Percentiles rank a stretch among this genome's conserved stretches.
Evolutionary conservation across 805 yeast species (phyloP).

Genomic region (Phaffomyces antillensis): DNA sequence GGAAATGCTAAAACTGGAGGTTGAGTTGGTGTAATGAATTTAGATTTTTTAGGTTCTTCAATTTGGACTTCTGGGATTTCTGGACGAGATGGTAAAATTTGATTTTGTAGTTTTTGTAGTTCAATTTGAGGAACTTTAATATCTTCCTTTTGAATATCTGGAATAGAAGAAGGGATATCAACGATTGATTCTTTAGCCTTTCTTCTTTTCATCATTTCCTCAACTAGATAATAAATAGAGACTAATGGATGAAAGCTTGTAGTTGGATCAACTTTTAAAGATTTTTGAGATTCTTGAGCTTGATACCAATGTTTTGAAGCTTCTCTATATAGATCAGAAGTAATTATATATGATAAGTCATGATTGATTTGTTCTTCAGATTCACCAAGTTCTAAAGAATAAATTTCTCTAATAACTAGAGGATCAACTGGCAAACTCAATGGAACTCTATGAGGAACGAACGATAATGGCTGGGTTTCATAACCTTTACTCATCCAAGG

Average conservation of each 20-base stretch:
- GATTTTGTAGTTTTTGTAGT: slow-evolving; percentile 7
- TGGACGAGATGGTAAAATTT: not conserved
- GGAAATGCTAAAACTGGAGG: slow-evolving; percentile 38
- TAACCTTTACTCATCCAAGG: slow-evolving; percentile 95
- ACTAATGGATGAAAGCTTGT: slow-evolving; percentile 81
- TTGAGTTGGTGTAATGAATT: slow-evolving; percentile 26
- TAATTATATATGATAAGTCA: slow-evolving; percentile 50
- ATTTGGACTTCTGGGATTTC: not conserved
- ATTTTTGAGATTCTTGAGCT: slow-evolving; percentile 4
- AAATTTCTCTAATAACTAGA: slow-evolving; percentile 65
- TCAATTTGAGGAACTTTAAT: slow-evolving; percentile 4
- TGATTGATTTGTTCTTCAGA: slow-evolving; percentile 46
- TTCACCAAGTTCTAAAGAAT: slow-evolving; percentile 72
- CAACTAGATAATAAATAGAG: slow-evolving; percentile 79
- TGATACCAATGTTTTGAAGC: slow-evolving; percentile 57
- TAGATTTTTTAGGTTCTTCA: not conserved
- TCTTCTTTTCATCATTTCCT: slow-evolving; percentile 73
- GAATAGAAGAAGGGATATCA: slow-evolving; percentile 22
- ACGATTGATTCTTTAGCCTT: slow-evolving; percentile 43
- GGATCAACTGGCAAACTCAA: slow-evolving; percentile 61
- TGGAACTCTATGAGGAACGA: slow-evolving; percentile 75
- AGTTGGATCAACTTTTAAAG: slow-evolving; percentile 47
- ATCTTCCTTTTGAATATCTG: slow-evolving; percentile 11
- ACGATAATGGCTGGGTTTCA: slow-evolving; percentile 62
- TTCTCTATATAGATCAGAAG: slow-evolving; percentile 57